Percentiles rank a stretch among this genome's conserved stretches.
Conservation (phyloP, 2,329 filamentous ascomycete genomes). For the Paraphoma sp. region DNA sequence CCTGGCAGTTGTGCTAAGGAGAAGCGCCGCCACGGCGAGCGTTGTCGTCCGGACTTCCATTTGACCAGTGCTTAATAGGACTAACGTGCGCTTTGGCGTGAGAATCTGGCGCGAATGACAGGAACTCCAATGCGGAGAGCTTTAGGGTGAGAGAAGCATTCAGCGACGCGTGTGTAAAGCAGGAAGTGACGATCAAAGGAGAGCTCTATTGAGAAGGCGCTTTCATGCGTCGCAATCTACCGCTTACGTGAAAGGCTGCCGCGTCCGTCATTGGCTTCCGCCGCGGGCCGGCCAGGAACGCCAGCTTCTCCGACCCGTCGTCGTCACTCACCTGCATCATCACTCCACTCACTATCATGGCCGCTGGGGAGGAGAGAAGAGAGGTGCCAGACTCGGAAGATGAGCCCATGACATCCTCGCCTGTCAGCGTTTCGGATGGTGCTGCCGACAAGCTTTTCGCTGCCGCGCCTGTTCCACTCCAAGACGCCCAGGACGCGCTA, state of each 20-base stretch:
- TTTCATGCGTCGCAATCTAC: constrained; percentile 29
- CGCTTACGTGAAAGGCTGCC: constrained; percentile 35
- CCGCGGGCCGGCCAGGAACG: constrained; percentile 9
- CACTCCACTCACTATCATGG: constrained; percentile 28
- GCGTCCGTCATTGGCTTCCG: constrained; percentile 28
- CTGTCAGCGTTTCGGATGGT: constrained; percentile 16
- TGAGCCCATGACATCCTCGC: constrained; percentile 40
- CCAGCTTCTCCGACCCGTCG: constrained; percentile 7
- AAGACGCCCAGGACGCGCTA: constrained; percentile 29
- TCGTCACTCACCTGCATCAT: not conserved
- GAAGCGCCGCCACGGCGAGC: constrained; percentile 25
- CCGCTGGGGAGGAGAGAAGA: constrained; percentile 17
- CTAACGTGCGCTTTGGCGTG: not conserved
- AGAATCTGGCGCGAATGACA: not conserved
- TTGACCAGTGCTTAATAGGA: constrained; percentile 12
- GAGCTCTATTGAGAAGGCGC: constrained; percentile 13
- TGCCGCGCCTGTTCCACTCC: constrained; percentile 12
- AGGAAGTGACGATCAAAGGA: constrained; percentile 3
- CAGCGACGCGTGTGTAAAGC: constrained; percentile 1
- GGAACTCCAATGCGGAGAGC: constrained; percentile 25
- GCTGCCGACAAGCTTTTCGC: constrained; percentile 29
- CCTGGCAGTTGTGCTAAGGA: constrained; percentile 32
- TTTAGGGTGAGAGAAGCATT: constrained; percentile 15
- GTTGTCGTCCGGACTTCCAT: constrained; percentile 16
- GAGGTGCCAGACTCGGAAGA: constrained; percentile 45